Evolutionary conservation across 1,284 basidiomycete genomes (phyloP).

Genomic region (Coriolopsis trogii): DNA sequence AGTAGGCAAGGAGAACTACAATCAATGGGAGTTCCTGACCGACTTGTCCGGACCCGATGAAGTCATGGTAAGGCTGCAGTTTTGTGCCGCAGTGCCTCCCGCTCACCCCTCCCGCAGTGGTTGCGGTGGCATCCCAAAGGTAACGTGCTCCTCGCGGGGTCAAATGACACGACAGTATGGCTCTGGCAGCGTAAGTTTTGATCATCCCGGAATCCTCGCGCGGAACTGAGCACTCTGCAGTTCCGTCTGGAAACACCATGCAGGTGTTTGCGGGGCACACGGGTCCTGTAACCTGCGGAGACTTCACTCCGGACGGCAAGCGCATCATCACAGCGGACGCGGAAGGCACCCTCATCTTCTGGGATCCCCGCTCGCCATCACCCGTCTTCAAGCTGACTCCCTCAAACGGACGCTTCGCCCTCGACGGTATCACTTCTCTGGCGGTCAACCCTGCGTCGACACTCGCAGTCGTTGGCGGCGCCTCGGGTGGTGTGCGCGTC

Average conservation of each 20-base stretch:
- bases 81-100: not conserved
- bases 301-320: conserved; percentile 94
- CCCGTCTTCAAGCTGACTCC: conserved; percentile 83
- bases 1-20: conserved; percentile 74
- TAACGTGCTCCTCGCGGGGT: conserved; percentile 85
- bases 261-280: conserved; percentile 95
- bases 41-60: conserved; percentile 94
- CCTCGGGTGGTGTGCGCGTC: conserved; percentile 82
- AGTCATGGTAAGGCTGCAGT: conserved; percentile 71
- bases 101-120: conserved; percentile 58
- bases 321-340: conserved; percentile 87
- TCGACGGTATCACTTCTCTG: conserved; percentile 85
- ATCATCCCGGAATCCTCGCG: not conserved
- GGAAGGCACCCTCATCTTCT: conserved; percentile 85
- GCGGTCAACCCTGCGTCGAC: conserved; percentile 85
- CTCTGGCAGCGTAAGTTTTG: conserved; percentile 85
- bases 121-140: conserved; percentile 97
- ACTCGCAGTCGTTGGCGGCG: conserved; percentile 87
- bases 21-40: conserved; percentile 90
- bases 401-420: conserved; percentile 74
- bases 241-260: conserved; percentile 93
- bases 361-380: conserved; percentile 84
- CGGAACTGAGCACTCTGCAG: conserved; percentile 44
- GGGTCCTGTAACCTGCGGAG: conserved; percentile 83
- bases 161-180: conserved; percentile 96